Conservation (phyloP, 345 rosid genomes). For the Acer yangbiense region DNA sequence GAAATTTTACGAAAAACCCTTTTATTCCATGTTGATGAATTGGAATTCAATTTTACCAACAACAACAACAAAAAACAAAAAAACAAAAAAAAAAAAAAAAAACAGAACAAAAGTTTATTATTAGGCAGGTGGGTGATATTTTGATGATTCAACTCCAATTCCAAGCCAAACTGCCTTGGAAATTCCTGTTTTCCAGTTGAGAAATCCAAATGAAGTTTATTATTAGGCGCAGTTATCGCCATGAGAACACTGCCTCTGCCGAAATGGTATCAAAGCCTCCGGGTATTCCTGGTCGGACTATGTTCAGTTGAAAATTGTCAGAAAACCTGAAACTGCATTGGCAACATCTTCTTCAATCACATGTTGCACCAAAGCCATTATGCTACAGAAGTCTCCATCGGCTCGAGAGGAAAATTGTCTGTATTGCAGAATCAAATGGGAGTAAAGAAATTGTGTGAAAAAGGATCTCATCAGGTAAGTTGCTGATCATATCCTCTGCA, state of each 20-base stretch:
- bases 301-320: constrained; percentile 48
- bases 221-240: constrained; percentile 43
- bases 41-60: too few species aligned
- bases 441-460: constrained; percentile 50
- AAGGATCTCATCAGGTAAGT: constrained; percentile 60
- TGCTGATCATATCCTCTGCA: constrained; percentile 40
- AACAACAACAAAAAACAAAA: too few species aligned
- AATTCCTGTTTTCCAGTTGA: constrained; percentile 32
- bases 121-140: constrained; percentile 21
- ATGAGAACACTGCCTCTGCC: constrained; percentile 31
- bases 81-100: too few species aligned
- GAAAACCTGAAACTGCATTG: constrained; percentile 38
- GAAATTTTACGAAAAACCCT: too few species aligned
- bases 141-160: constrained; percentile 34
- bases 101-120: too few species aligned
- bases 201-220: constrained; percentile 46
- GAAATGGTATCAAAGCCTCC: constrained; percentile 45
- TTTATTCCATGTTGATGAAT: too few species aligned
- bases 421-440: constrained; percentile 63
- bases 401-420: constrained; percentile 50
- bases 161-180: constrained; percentile 30
- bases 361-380: constrained; percentile 37
- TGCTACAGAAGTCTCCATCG: constrained; percentile 46
- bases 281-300: constrained; percentile 41
- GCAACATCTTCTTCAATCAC: constrained; percentile 43